Evolutionary conservation across 257 asterid species (phyloP), one percentile per base, ranked within the genome.

Genomic region (Rubia yunnanensis): DNA sequence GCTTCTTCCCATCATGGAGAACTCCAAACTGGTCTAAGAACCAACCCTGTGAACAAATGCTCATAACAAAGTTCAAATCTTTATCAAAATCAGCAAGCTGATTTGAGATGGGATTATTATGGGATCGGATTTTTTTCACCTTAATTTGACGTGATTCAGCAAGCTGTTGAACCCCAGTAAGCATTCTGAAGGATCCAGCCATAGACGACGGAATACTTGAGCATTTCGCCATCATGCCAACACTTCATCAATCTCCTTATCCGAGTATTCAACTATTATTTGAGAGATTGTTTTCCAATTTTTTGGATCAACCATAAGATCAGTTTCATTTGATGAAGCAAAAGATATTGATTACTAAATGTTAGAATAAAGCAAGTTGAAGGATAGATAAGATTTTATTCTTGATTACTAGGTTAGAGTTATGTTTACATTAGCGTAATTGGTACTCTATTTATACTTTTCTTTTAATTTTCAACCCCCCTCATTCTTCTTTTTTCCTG

Each of bases 21-120:
- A 89, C 96, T 26, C 97, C 99, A 73, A 89, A 92, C 73, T 92
- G 97, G 79, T 92, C 99, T 85, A 92, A 79, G 67, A 92, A 85
- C 99, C 99, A 92, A 56, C 95, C 96, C 95, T 91, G 83, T 62
- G 36, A 31, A 56, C 63, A 64, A 11, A 4, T n/a, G 49, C 11
- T 44, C 48, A 46, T 41, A 3, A 50, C 27, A 28, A 61, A 41
- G 20, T 41, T 35, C 54, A n/a, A 35, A 48, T 38, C 36, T 10
- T 34, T 56, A 31, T 35, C 66, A 8, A 13, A 28, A 48, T 14
- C 26, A 8, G n/a, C n/a, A n/a, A n/a, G n/a, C n/a, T n/a, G 38
- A 55, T 41, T 39, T n/a, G 27, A 15, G n/a, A n/a, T 34, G 64
- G 64, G 26, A 14, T 34, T 60, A n/a, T n/a, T n/a, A 32, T 54